Conservation (phyloP, 345 rosid species). For the Sonneratia alba region DNA sequence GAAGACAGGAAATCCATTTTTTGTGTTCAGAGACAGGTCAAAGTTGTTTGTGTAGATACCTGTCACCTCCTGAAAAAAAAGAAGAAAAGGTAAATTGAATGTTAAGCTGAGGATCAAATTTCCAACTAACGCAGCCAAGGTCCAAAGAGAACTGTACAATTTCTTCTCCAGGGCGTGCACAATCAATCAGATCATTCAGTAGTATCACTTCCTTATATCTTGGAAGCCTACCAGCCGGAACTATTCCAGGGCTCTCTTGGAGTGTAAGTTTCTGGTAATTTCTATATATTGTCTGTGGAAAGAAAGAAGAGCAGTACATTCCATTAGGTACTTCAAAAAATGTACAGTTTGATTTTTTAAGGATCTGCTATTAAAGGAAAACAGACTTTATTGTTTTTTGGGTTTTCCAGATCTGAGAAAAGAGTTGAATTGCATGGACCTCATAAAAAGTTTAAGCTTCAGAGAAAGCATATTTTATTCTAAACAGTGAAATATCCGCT, state of each 20-base stretch:
- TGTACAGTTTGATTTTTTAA: neutral
- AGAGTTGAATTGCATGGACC: neutral
- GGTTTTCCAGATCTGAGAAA: neutral
- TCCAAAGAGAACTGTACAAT: conserved; percentile 39
- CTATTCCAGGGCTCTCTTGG: conserved; percentile 98
- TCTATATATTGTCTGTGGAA: conserved; percentile 79
- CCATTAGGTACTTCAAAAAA: neutral
- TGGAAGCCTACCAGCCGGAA: conserved; percentile 98
- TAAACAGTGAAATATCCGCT: too few relatives aligned
- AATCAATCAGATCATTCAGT: conserved; percentile 86
- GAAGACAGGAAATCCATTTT: conserved; percentile 96
- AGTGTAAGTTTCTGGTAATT: conserved; percentile 95
- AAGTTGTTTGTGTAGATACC: conserved; percentile 91
- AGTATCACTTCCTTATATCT: conserved; percentile 97
- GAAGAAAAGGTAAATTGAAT: conserved; percentile 9
- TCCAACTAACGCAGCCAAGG: conserved; percentile 5
- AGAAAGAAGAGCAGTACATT: neutral
- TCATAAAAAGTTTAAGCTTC: neutral
- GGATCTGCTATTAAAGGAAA: neutral
- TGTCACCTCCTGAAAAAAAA: conserved; percentile 67
- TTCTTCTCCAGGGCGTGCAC: conserved; percentile 98
- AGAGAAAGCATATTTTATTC: neutral
- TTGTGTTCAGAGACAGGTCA: conserved; percentile 88
- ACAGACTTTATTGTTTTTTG: neutral
- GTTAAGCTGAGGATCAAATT: conserved; percentile 1